A percentile compares a stretch with the other conserved stretches of the same genome.
Conservation (phyloP, 805 yeast genomes). For the Saccharomycopsis malanga region DNA sequence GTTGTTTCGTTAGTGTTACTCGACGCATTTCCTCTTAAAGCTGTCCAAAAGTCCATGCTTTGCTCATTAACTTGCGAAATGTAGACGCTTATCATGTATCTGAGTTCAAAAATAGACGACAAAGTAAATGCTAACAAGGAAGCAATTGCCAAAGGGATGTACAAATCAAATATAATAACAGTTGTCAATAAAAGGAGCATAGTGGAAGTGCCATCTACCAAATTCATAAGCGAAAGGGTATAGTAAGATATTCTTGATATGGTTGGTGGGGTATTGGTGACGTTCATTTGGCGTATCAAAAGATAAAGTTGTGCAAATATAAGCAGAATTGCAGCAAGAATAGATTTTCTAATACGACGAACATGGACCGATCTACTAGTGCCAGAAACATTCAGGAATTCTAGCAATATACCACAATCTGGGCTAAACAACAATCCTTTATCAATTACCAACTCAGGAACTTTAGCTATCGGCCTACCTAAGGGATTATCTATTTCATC, state of each 20-base stretch:
- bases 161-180: slow-evolving; percentile 42
- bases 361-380: slow-evolving; percentile 23
- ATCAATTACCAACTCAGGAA: slow-evolving; percentile 51
- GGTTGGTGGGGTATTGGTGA: slow-evolving; percentile 71
- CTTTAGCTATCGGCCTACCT: slow-evolving; percentile 63
- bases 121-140: slow-evolving; percentile 64
- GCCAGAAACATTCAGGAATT: slow-evolving; percentile 35
- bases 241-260: slow-evolving; percentile 66
- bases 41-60: slow-evolving; percentile 56
- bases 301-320: slow-evolving; percentile 49
- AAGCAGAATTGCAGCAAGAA: slow-evolving; percentile 39
- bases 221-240: slow-evolving; percentile 54
- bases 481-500: slow-evolving; percentile 63
- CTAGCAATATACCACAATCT: slow-evolving; percentile 67
- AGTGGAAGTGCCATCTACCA: slow-evolving; percentile 64
- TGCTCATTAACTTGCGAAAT: slow-evolving; percentile 69
- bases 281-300: slow-evolving; percentile 61
- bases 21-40: slow-evolving; percentile 53
- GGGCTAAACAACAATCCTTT: slow-evolving; percentile 74
- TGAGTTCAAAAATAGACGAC: slow-evolving; percentile 67
- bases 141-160: slow-evolving; percentile 60
- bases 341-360: slow-evolving; percentile 32
- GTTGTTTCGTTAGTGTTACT: slow-evolving; percentile 20
- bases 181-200: slow-evolving; percentile 56
- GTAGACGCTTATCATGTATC: slow-evolving; percentile 61